A percentile compares a stretch with the other conserved stretches of the same genome.
phyloP scores from a whole-genome alignment of 495 filamentous ascomycete genomes.

The Penicillium fimorum region DNA sequence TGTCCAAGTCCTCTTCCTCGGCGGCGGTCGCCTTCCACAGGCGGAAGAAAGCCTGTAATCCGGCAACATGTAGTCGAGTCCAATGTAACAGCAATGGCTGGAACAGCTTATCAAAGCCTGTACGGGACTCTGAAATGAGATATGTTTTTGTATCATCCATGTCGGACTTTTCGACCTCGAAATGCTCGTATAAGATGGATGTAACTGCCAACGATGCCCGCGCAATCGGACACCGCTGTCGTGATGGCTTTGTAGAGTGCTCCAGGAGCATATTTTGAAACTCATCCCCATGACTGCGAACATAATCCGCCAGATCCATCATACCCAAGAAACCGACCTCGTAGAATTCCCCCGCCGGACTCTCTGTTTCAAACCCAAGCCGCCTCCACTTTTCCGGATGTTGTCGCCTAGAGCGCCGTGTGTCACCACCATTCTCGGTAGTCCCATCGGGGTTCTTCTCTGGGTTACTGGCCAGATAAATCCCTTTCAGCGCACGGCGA shows the following conservation, averaged over 20 bases:
- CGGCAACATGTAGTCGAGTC: constrained; percentile 89
- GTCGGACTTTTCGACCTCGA: constrained; percentile 87
- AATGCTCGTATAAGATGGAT: constrained; percentile 87
- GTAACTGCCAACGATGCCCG: constrained; percentile 86
- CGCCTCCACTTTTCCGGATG: constrained; percentile 93
- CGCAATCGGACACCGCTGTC: constrained; percentile 84
- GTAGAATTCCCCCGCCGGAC: constrained; percentile 79
- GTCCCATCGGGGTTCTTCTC: constrained; percentile 43
- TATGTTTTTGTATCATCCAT: constrained; percentile 78
- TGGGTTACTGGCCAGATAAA: constrained; percentile 80
- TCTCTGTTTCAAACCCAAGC: constrained; percentile 89
- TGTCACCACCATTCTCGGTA: constrained; percentile 37
- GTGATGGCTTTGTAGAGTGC: constrained; percentile 69
- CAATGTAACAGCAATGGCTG: constrained; percentile 88
- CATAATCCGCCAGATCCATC: constrained; percentile 96
- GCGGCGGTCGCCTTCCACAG: constrained; percentile 90
- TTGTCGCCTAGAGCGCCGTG: constrained; percentile 60
- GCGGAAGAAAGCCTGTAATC: constrained; percentile 84
- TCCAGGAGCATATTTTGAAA: constrained; percentile 91
- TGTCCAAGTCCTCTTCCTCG: constrained; percentile 81
- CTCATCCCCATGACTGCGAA: constrained; percentile 82
- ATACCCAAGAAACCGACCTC: constrained; percentile 86
- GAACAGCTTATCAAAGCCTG: constrained; percentile 83
- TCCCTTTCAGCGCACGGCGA: constrained; percentile 76
- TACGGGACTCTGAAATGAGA: constrained; percentile 69